Percentiles rank a stretch among this genome's conserved stretches.
phyloP scores from a whole-genome alignment of 306 rosid species.

The Quercus wislizeni region DNA sequence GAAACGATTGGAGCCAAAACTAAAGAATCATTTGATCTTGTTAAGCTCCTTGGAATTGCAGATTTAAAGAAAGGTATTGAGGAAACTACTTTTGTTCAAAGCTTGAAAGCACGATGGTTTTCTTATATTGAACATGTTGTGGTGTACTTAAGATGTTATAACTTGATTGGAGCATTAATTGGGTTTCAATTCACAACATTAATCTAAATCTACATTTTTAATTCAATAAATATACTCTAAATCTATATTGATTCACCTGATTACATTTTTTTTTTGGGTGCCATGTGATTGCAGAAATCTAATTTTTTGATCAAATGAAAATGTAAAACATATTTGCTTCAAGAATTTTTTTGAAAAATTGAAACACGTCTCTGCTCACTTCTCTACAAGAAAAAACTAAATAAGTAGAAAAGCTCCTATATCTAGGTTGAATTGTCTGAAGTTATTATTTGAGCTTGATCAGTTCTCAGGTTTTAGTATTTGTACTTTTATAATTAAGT shows the following conservation, averaged over 20 bases:
- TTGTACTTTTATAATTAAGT: neutral
- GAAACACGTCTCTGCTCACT: neutral
- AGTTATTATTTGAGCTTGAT: neutral
- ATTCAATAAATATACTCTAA: neutral
- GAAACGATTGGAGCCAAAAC: constrained; percentile 69
- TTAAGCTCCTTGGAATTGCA: constrained; percentile 75
- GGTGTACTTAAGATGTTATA: neutral
- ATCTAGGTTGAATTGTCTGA: neutral
- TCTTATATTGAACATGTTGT: neutral
- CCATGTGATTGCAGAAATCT: no score
- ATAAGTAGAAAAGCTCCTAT: neutral
- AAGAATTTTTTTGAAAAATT: neutral
- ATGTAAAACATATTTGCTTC: neutral
- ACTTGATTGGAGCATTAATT: neutral
- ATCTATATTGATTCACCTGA: neutral
- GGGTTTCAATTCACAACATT: no score
- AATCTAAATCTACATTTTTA: neutral
- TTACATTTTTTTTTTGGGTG: no score
- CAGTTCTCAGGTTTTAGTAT: neutral
- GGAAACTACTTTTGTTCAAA: neutral
- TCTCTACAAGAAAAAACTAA: neutral
- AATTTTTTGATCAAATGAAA: no score
- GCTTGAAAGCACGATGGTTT: neutral
- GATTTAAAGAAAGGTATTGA: constrained; percentile 66
- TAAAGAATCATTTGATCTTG: constrained; percentile 83